Evolutionary conservation across 805 yeast species (phyloP), one percentile per base, ranked within the genome.

Genomic region (Barnettozyma wickerhamii): DNA sequence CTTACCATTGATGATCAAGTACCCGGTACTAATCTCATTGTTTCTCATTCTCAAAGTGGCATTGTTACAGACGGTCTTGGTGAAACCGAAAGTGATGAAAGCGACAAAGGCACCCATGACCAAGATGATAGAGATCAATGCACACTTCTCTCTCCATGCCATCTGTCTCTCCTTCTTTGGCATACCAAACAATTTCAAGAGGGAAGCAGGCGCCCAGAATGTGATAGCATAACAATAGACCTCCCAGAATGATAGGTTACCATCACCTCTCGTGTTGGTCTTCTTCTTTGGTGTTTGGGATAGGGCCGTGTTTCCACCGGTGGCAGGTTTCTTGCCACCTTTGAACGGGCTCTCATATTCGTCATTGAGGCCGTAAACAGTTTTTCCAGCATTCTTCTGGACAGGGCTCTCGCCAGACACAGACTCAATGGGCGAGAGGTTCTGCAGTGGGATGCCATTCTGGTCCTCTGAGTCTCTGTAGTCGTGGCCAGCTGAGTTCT

Each of bases 141-240:
- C 98, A 40, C 90, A 84, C 58, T 91, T 91, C 57, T 93, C 99
- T 56, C 99, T 75, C 99, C 99, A 93, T 0, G 98, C 98, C 69
- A 79, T 78, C 59, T 90, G 97, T 45, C 95, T 77, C 33, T 81
- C 90, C 50, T 79, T 77, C 17, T 84, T 79, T 26, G 75, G 74
- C 74, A 91, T 73, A 3, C 98, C 98, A 62, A 78, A 84, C 33
- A 85, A 60, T 33, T 66, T 66, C 53, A 89, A 64, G 26, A 88
- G 47, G 0, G 89, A 81, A 3, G 83, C 75, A 1, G 97, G 95
- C 3, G 95, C 95, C 93, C 96, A 91, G 60, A 88, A 88, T 0
- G 99, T 90, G 27, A 93, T 65, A 7, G 75, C 52, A 50, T 79
- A 77, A 59, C 96, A 89, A 64, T 88, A 93, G 0, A 79, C 64